phyloP scores from a whole-genome alignment of 257 asterid genomes.

The Avicennia marina region DNA sequence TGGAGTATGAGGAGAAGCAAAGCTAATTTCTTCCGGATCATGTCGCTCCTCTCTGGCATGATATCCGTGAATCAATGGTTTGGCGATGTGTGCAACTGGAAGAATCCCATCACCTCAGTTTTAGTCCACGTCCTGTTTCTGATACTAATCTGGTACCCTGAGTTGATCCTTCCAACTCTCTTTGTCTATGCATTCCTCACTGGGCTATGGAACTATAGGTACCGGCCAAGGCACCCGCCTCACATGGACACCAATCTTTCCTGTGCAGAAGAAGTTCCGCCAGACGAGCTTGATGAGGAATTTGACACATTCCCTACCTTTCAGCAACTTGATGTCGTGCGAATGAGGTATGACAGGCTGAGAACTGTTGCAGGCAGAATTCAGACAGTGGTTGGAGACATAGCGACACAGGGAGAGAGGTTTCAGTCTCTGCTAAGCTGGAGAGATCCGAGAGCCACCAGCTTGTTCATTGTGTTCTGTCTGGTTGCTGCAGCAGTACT shows the following conservation, averaged over 20 bases:
- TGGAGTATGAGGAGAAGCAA: constrained; percentile 88
- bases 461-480: constrained; percentile 55
- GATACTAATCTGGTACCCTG: constrained; percentile 63
- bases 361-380: constrained; percentile 71
- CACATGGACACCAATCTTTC: constrained; percentile 70
- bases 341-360: constrained; percentile 72
- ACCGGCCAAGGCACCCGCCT: constrained; percentile 61
- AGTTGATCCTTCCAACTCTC: constrained; percentile 57
- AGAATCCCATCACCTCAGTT: constrained; percentile 48
- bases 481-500: constrained; percentile 52
- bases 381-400: constrained; percentile 73
- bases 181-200: constrained; percentile 53
- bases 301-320: constrained; percentile 68
- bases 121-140: constrained; percentile 59
- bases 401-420: constrained; percentile 80
- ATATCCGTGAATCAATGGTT: constrained; percentile 50
- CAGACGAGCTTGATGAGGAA: constrained; percentile 79
- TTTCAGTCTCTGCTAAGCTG: constrained; percentile 55
- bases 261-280: constrained; percentile 57
- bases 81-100: constrained; percentile 51
- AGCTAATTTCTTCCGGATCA: constrained; percentile 64
- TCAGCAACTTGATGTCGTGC: constrained; percentile 31
- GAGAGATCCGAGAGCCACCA: constrained; percentile 81
- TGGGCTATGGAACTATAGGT: constrained; percentile 69
- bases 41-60: constrained; percentile 48